A percentile compares a stretch with the other conserved stretches of the same genome.
Conservation (phyloP, 257 asterid genomes). For the Lycium barbarum region DNA sequence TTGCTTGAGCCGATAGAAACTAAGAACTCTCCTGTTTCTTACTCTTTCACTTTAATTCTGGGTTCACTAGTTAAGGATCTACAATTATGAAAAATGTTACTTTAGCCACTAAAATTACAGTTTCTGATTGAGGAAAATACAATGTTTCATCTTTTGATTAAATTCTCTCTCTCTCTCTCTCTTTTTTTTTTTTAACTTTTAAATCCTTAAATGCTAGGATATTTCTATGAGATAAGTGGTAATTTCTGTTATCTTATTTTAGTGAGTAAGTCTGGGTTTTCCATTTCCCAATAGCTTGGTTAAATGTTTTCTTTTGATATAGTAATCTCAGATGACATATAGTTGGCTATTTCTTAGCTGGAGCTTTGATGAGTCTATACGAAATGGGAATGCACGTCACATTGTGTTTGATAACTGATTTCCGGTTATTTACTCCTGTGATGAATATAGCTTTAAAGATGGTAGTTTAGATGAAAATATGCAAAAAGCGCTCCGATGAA, state of each 20-base stretch:
- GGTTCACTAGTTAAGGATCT: conserved; percentile 20
- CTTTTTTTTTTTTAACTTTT: background rate
- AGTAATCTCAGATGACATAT: background rate
- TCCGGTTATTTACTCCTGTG: background rate
- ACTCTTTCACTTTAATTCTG: background rate
- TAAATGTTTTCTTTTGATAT: background rate
- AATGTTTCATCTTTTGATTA: background rate
- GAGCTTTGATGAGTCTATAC: background rate
- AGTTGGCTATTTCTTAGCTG: background rate
- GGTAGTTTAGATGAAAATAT: background rate
- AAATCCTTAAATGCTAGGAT: background rate
- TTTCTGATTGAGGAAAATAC: background rate
- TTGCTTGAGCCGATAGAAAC: background rate
- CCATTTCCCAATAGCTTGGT: background rate
- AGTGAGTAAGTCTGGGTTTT: background rate
- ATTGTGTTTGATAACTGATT: background rate
- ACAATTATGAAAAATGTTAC: background rate
- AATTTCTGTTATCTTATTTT: background rate
- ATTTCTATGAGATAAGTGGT: background rate
- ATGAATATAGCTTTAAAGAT: background rate
- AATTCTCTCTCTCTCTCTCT: too few relatives aligned
- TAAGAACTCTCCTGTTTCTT: background rate
- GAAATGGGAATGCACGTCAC: background rate
- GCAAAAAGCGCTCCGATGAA: background rate
- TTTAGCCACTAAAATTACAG: background rate